Evolutionary conservation across 192 early-diverging fungal species (phyloP).

Genomic region (Coemansia sp.): DNA sequence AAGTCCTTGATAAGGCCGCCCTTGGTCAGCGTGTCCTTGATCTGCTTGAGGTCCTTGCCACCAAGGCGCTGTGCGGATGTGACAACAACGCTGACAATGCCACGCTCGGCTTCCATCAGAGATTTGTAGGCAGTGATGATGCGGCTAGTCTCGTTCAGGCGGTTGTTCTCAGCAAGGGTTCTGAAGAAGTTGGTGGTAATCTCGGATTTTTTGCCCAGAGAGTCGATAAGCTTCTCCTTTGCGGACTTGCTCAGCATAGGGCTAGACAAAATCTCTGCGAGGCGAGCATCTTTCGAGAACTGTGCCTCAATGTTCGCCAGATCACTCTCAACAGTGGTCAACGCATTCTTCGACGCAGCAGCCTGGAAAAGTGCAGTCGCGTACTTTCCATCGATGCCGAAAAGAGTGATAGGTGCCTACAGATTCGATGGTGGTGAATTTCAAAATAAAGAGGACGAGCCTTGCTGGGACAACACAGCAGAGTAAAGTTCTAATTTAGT

Average conservation of each 20-base stretch:
- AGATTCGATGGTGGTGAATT: not conserved
- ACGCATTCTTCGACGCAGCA: slow-evolving; percentile 76
- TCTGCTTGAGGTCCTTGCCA: slow-evolving; percentile 63
- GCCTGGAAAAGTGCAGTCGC: slow-evolving; percentile 95
- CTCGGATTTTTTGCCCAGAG: slow-evolving; percentile 70
- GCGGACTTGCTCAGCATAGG: slow-evolving; percentile 78
- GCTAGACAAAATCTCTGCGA: slow-evolving; percentile 78
- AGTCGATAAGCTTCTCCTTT: slow-evolving; percentile 72
- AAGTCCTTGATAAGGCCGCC: slow-evolving; percentile 73
- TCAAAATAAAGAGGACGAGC: no score
- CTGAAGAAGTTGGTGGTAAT: slow-evolving; percentile 91
- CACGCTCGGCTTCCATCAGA: slow-evolving; percentile 87
- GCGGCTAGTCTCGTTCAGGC: slow-evolving; percentile 79
- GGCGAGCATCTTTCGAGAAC: slow-evolving; percentile 70
- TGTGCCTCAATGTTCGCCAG: slow-evolving; percentile 65
- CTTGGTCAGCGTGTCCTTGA: slow-evolving; percentile 80
- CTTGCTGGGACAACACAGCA: no score
- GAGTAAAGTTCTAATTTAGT: no score
- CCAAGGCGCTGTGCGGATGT: slow-evolving; percentile 84
- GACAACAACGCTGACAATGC: slow-evolving; percentile 83
- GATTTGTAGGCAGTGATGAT: slow-evolving; percentile 77
- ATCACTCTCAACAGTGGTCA: slow-evolving; percentile 83
- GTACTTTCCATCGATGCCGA: slow-evolving; percentile 96
- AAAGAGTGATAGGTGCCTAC: slow-evolving; percentile 79
- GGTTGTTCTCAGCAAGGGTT: slow-evolving; percentile 91